A percentile compares a stretch with the other conserved stretches of the same genome.
These are phyloP conservation scores for Cercospora citrullina DNA, from an alignment of 2,329 filamentous ascomycete species.

Conservation along the genomic window DNA sequence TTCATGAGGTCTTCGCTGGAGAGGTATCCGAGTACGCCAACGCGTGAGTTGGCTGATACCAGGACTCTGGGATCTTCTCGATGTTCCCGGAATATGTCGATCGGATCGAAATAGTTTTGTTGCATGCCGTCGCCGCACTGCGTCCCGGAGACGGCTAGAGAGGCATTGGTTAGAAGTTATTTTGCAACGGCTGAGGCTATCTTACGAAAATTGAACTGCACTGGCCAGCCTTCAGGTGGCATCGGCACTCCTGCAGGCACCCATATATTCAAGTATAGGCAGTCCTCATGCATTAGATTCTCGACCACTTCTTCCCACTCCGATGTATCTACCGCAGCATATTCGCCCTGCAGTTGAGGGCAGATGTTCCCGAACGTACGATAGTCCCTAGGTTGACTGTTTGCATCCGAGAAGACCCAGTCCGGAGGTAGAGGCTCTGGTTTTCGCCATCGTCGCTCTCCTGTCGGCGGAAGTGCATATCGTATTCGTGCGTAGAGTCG, in stretches of 20 bases:
- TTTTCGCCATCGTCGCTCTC: conserved; percentile 24
- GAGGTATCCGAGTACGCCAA: conserved; percentile 45
- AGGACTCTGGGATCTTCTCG: conserved; percentile 29
- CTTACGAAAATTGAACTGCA: conserved; percentile 25
- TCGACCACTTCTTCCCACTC: conserved; percentile 17
- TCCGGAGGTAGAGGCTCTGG: conserved; percentile 24
- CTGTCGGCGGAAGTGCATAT: conserved; percentile 23
- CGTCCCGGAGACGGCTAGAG: conserved; percentile 14
- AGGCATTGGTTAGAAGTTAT: background rate
- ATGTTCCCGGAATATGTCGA: conserved; percentile 25
- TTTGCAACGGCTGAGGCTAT: background rate
- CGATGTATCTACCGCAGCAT: conserved; percentile 9
- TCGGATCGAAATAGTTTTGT: conserved; percentile 22
- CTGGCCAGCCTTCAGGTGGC: conserved; percentile 22
- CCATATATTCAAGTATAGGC: conserved; percentile 26
- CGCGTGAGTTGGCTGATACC: conserved; percentile 39
- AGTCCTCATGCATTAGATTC: conserved; percentile 24
- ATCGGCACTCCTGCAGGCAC: conserved; percentile 22
- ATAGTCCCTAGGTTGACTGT: conserved; percentile 22
- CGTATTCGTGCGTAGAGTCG: conserved; percentile 22
- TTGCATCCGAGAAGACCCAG: conserved; percentile 26
- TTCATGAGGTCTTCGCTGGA: conserved; percentile 39
- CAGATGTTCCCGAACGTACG: conserved; percentile 22
- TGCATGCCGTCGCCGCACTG: conserved; percentile 21
- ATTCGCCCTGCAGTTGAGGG: conserved; percentile 17